Evolutionary conservation across 768 basidiomycete species (phyloP).

Genomic region (Leucosporidium creatinivorum): DNA sequence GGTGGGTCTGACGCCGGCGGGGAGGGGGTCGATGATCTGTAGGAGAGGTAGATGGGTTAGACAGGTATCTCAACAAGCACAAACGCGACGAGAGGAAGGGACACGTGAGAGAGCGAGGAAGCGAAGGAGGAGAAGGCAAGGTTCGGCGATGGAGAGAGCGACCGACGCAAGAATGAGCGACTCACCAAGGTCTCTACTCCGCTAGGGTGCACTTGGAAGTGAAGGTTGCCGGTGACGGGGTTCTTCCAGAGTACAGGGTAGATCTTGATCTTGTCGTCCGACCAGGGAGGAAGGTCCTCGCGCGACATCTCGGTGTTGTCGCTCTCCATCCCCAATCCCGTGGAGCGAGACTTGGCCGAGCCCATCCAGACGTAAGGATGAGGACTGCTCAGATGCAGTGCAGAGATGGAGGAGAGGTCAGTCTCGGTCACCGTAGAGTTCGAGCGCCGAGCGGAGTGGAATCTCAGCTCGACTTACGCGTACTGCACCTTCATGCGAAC

Average conservation of each 20-base stretch:
- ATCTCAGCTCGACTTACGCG: conserved; percentile 42
- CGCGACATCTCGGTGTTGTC: conserved; percentile 65
- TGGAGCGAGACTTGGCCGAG: conserved; percentile 61
- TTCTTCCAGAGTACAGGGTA: conserved; percentile 85
- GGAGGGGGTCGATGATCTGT: conserved; percentile 66
- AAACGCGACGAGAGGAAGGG: no score
- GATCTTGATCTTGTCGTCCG: conserved; percentile 63
- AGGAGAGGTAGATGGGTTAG: conserved; percentile 54
- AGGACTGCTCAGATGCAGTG: conserved; percentile 41
- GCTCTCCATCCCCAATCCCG: conserved; percentile 72
- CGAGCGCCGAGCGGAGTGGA: background rate
- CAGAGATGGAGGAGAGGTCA: background rate
- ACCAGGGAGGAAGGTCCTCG: conserved; percentile 71
- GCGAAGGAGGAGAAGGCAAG: no score
- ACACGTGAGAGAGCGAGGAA: background rate
- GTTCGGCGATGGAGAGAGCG: no score
- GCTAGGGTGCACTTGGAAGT: conserved; percentile 74
- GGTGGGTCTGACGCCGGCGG: conserved; percentile 49
- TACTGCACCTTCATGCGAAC: conserved; percentile 69
- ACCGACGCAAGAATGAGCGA: background rate
- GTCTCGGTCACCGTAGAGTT: no score
- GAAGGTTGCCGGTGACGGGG: conserved; percentile 69
- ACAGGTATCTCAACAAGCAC: no score
- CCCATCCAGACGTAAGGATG: conserved; percentile 92
- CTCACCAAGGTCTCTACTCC: conserved; percentile 21